phyloP scores from a whole-genome alignment of 2,329 filamentous ascomycete genomes.

The Ophiostoma ulmi region DNA sequence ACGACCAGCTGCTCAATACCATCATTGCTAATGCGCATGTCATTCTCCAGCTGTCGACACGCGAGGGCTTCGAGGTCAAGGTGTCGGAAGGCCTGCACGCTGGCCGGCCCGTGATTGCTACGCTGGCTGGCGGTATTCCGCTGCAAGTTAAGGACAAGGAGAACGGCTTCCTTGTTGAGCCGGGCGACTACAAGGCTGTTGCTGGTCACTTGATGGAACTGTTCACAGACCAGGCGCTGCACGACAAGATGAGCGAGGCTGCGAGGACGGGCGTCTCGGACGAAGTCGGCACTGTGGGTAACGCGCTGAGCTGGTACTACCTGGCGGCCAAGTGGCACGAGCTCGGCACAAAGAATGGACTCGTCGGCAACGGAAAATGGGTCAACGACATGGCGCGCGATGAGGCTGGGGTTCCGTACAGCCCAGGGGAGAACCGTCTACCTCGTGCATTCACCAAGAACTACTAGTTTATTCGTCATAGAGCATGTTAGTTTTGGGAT shows the following conservation, averaged over 20 bases:
- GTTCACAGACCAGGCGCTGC: conserved; percentile 60
- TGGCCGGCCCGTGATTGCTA: conserved; percentile 71
- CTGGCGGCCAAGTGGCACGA: conserved; percentile 63
- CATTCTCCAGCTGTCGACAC: conserved; percentile 71
- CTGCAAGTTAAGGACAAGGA: conserved; percentile 67
- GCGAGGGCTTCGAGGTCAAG: conserved; percentile 83
- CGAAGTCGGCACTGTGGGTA: conserved; percentile 76
- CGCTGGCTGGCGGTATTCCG: conserved; percentile 71
- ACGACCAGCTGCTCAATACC: conserved; percentile 74
- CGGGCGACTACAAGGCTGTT: conserved; percentile 64
- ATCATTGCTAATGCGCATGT: conserved; percentile 67
- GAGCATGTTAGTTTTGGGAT: background rate
- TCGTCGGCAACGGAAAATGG: conserved; percentile 60
- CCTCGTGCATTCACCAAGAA: conserved; percentile 43
- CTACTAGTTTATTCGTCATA: background rate
- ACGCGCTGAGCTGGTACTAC: conserved; percentile 71
- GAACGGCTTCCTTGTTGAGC: conserved; percentile 68
- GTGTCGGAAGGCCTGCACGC: conserved; percentile 79
- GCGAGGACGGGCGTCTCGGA: conserved; percentile 66
- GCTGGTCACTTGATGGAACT: conserved; percentile 62
- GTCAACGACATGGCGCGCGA: conserved; percentile 69
- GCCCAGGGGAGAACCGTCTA: conserved; percentile 55
- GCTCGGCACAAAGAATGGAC: conserved; percentile 44
- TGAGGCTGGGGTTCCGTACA: conserved; percentile 56
- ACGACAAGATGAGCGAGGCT: conserved; percentile 60